A percentile compares a stretch with the other conserved stretches of the same genome.
These are phyloP conservation scores for Entomophthora muscae DNA, from an alignment of 371 early-diverging fungal species.

Conservation along the genomic window DNA sequence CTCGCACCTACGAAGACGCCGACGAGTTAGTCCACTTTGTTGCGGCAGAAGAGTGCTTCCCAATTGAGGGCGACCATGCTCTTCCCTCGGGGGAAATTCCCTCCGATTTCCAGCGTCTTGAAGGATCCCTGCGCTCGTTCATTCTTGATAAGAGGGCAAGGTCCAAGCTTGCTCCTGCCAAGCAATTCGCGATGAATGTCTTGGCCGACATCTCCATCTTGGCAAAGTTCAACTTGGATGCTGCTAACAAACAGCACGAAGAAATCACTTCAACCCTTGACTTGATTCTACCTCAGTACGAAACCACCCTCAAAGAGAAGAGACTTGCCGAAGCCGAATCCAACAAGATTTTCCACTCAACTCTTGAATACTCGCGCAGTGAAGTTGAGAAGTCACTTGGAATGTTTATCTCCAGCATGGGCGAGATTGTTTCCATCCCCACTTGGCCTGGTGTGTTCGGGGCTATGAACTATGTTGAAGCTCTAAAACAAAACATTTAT, in stretches of 20 bases:
- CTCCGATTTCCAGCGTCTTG: constrained; percentile 57
- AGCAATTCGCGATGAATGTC: constrained; percentile 69
- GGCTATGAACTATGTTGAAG: neutral
- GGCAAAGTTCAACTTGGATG: constrained; percentile 28
- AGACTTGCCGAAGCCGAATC: neutral
- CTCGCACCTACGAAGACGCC: constrained; percentile 75
- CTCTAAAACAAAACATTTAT: neutral
- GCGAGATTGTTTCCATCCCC: neutral
- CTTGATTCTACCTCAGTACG: constrained; percentile 5
- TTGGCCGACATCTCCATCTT: constrained; percentile 41
- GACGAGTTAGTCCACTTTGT: constrained; percentile 93
- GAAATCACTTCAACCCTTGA: neutral
- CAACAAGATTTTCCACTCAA: neutral
- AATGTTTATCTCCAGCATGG: neutral
- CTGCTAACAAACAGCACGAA: constrained; percentile 16
- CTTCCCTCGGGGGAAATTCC: constrained; percentile 25
- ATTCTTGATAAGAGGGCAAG: constrained; percentile 86
- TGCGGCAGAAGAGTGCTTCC: constrained; percentile 43
- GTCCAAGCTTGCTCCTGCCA: constrained; percentile 87
- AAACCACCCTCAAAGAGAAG: neutral
- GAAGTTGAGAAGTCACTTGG: neutral
- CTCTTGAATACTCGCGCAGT: neutral
- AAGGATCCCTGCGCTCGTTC: constrained; percentile 72
- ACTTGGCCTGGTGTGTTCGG: neutral
- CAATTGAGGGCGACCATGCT: constrained; percentile 12